Percentiles rank a stretch among this genome's conserved stretches.
These are phyloP conservation scores for Acacia pycnantha DNA, from an alignment of 331 rosid genomes.

Conservation along the genomic window DNA sequence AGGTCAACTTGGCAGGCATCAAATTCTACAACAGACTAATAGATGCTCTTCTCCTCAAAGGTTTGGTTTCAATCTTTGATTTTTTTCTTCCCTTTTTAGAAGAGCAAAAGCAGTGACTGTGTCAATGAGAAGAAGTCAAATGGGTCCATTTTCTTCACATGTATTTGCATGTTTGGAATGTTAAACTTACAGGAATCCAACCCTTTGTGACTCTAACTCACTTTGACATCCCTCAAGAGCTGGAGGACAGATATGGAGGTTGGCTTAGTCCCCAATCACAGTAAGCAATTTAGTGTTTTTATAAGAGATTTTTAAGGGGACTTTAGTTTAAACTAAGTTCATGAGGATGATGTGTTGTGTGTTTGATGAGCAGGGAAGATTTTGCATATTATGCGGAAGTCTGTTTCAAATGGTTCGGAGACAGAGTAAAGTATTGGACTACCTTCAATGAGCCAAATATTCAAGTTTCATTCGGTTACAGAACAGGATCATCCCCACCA, in stretches of 20 bases:
- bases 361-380: constrained; percentile 44
- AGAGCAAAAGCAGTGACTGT: not conserved
- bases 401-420: constrained; percentile 61
- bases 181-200: constrained; percentile 33
- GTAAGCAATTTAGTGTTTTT: constrained; percentile 30
- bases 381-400: constrained; percentile 39
- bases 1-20: constrained; percentile 41
- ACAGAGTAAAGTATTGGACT: constrained; percentile 56
- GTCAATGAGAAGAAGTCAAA: not conserved
- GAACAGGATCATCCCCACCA: constrained; percentile 41
- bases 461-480: constrained; percentile 25
- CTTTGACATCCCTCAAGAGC: constrained; percentile 55
- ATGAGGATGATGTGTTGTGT: not conserved
- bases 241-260: constrained; percentile 46
- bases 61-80: not conserved
- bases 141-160: not conserved
- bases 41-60: constrained; percentile 42
- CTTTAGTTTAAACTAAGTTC: not conserved
- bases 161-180: not conserved
- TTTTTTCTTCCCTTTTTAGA: not conserved
- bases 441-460: constrained; percentile 62
- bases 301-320: not conserved
- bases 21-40: constrained; percentile 43
- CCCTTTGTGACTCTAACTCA: constrained; percentile 54
- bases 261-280: constrained; percentile 51